phyloP scores from a whole-genome alignment of 2,329 filamentous ascomycete genomes.

The Coniochaeta prunicola region DNA sequence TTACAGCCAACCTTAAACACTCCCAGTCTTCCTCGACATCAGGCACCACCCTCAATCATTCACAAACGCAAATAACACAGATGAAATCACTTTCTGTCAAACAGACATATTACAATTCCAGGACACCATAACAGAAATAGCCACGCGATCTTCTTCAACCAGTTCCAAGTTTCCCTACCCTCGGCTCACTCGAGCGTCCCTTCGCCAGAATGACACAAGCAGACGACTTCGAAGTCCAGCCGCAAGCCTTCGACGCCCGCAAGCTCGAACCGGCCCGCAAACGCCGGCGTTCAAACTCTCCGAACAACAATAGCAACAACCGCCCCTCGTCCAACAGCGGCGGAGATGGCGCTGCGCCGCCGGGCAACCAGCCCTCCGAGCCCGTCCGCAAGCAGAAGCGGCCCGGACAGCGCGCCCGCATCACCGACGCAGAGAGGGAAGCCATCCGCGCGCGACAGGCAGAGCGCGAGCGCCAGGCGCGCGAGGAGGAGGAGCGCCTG shows the following conservation, averaged over 20 bases:
- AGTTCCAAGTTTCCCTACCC: neutral
- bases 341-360: neutral
- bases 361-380: slow-evolving; percentile 20
- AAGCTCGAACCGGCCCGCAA: slow-evolving; percentile 52
- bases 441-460: slow-evolving; percentile 54
- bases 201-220: slow-evolving; percentile 21
- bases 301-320: no score
- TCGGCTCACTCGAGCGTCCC: slow-evolving; percentile 5
- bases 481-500: slow-evolving; percentile 28
- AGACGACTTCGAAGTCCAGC: slow-evolving; percentile 22
- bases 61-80: neutral
- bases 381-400: slow-evolving; percentile 60
- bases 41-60: neutral
- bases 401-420: slow-evolving; percentile 58
- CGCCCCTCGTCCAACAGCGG: neutral
- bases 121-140: neutral
- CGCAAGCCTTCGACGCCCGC: slow-evolving; percentile 47
- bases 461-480: slow-evolving; percentile 43
- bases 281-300: slow-evolving; percentile 46
- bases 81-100: neutral
- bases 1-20: neutral
- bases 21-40: neutral
- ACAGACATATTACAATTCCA: neutral
- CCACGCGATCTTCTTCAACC: neutral
- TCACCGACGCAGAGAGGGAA: slow-evolving; percentile 60